Base-by-base conservation (phyloP, 1,284 basidiomycete genomes). In the Sanghuangporus weigelae region DNA sequence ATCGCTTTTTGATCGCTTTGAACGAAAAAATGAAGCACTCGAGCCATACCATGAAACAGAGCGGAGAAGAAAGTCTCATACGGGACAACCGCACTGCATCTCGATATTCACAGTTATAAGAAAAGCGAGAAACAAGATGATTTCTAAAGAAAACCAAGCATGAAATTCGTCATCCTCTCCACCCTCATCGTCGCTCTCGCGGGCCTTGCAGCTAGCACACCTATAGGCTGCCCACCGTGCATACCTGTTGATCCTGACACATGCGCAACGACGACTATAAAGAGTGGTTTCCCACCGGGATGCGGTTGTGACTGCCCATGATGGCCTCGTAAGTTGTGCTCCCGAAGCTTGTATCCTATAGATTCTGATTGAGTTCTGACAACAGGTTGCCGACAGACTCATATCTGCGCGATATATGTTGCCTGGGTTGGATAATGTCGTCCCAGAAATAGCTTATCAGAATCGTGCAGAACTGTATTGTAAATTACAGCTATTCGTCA, bases 301-400 rank as follows among this genome's bases (percentile, higher is more conserved):
- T 59, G 58, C n/a, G 58, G 58, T 50, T 59, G 58, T 23, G 58
- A 46, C 44, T 59, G 53, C 16, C 26, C 53, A n/a, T 54, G 31
- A 54, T 21, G 49, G 14, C 7, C 23, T 51, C 14, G 49, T 51
- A 14, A 51, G 49, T 10, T 8, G 31, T 31, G 10, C 2, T 7
- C 11, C 42, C 11, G n/a, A 14, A 0, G 12, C 42, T 44, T 44
- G 42, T n/a, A 44, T 44, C n/a, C 11, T 44, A 44, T 44, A n/a
- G 26, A 31, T 5, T 31, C 26, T 31, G 26, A 31, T 31, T 31
- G 26, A 31, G 26, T 31, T 31, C 26, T 5, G 26, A 31, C 26
- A 31, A 2, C 26, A 2, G 3, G 26, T 31, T 31, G 26, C 26
- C 26, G 26, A 31, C 26, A 5, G 5, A 31, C 2, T 31, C 26